Conservation (phyloP, 2,329 filamentous ascomycete species). For the Diaporthe helianthi region DNA sequence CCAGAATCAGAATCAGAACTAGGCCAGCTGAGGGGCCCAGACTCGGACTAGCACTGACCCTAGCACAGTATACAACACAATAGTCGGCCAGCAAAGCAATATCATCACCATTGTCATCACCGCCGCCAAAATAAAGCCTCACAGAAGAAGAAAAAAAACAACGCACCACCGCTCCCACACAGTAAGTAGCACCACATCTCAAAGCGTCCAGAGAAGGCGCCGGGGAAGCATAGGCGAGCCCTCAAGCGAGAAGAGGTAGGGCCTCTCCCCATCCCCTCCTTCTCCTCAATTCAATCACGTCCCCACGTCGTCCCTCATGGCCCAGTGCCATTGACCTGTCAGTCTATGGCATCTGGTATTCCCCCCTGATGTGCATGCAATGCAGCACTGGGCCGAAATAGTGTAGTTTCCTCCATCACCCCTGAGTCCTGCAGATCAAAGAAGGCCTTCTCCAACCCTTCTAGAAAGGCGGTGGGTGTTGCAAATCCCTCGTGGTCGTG, state of each 20-base stretch:
- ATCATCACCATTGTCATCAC: not conserved
- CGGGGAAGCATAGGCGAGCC: conserved; percentile 18
- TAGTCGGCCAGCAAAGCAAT: not conserved
- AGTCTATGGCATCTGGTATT: not conserved
- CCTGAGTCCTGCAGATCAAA: conserved; percentile 24
- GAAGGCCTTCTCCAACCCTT: conserved; percentile 16
- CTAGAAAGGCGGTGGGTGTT: conserved; percentile 34
- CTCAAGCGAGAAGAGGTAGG: conserved; percentile 19
- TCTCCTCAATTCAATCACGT: conserved; percentile 1
- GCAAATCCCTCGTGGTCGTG: conserved; percentile 14
- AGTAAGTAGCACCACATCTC: not conserved
- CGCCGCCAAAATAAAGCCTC: conserved; percentile 8
- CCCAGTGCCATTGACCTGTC: no score
- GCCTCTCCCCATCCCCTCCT: conserved; percentile 7
- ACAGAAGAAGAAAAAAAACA: no score
- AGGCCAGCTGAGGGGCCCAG: conserved; percentile 4
- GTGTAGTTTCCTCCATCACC: not conserved
- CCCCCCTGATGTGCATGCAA: not conserved
- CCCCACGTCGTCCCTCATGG: not conserved
- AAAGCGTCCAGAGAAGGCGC: conserved; percentile 4
- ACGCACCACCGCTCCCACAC: not conserved
- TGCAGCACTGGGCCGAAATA: not conserved
- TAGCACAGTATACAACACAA: not conserved
- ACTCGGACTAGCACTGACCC: not conserved
- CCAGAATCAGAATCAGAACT: not conserved